Percentiles rank a stretch among this genome's conserved stretches.
phyloP scores from a whole-genome alignment of 2,329 filamentous ascomycete species.

The Bipolaris gigantea region DNA sequence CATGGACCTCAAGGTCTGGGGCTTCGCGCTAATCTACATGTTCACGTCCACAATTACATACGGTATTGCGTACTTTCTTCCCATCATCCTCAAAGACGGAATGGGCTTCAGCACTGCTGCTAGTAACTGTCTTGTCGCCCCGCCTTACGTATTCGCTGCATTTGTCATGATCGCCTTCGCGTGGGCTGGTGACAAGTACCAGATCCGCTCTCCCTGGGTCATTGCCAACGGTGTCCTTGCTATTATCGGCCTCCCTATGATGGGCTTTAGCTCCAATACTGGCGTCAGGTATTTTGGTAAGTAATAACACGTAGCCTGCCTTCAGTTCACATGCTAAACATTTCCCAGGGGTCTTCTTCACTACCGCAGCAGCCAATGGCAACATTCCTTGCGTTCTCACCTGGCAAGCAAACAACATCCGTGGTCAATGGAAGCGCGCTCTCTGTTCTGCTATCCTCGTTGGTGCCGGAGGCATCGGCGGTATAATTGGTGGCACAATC shows the following conservation, averaged over 20 bases:
- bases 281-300: constrained; percentile 62
- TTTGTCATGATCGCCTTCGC: constrained; percentile 54
- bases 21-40: constrained; percentile 29
- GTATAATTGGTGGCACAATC: constrained; percentile 74
- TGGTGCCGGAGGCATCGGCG: constrained; percentile 74
- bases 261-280: constrained; percentile 65
- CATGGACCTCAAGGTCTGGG: constrained; percentile 28
- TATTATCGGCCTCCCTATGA: constrained; percentile 70
- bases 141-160: constrained; percentile 32
- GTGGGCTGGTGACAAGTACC: constrained; percentile 68
- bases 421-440: constrained; percentile 85
- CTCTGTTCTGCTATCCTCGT: constrained; percentile 76
- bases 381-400: constrained; percentile 75
- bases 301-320: not conserved
- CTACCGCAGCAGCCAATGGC: constrained; percentile 72
- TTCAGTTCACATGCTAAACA: not conserved
- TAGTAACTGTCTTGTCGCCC: constrained; percentile 32
- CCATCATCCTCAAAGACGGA: constrained; percentile 35
- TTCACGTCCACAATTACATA: constrained; percentile 32
- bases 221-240: constrained; percentile 65
- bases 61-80: constrained; percentile 36
- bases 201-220: constrained; percentile 67
- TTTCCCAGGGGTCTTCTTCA: constrained; percentile 63
- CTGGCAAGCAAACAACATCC: constrained; percentile 86
- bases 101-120: constrained; percentile 34